Conservation (phyloP, 2,329 filamentous ascomycete species). For the Fusarium vanettenii region DNA sequence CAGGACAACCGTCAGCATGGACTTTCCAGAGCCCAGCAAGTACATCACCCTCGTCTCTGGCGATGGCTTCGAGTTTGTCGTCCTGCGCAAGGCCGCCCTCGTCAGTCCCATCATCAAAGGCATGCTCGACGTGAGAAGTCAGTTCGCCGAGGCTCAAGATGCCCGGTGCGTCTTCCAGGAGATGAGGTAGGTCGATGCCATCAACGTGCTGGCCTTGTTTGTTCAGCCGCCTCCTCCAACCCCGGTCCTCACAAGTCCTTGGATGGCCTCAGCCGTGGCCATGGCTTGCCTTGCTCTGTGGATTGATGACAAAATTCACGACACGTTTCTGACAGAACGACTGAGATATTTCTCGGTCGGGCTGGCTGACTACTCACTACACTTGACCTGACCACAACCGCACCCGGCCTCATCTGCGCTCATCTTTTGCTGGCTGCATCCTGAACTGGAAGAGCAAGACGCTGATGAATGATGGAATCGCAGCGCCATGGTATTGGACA, state of each 20-base stretch:
- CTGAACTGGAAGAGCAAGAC: slow-evolving; percentile 25
- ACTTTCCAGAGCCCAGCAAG: slow-evolving; percentile 59
- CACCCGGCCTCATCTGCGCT: slow-evolving; percentile 23
- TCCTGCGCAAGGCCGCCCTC: slow-evolving; percentile 76
- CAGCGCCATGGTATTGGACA: slow-evolving; percentile 80
- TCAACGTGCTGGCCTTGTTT: slow-evolving; percentile 19
- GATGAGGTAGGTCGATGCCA: slow-evolving; percentile 69
- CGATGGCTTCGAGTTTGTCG: slow-evolving; percentile 82
- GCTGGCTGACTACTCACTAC: slow-evolving; percentile 67
- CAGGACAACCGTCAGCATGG: slow-evolving; percentile 32
- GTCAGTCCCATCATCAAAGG: slow-evolving; percentile 78
- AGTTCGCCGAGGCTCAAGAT: slow-evolving; percentile 73
- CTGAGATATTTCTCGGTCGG: slow-evolving; percentile 46
- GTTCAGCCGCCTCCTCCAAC: slow-evolving; percentile 1
- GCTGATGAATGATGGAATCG: slow-evolving; percentile 39
- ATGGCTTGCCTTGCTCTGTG: slow-evolving; percentile 25
- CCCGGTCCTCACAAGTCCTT: slow-evolving; percentile 2
- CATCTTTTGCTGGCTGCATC: slow-evolving; percentile 20
- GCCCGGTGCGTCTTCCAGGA: slow-evolving; percentile 76
- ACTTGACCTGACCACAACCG: slow-evolving; percentile 69
- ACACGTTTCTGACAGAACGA: slow-evolving; percentile 61
- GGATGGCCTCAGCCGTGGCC: slow-evolving; percentile 1
- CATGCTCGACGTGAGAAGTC: slow-evolving; percentile 78
- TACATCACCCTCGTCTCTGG: slow-evolving; percentile 82
- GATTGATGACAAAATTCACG: slow-evolving; percentile 55